Evolutionary conservation across 192 early-diverging fungal species (phyloP).

Genomic region (Diversispora epigaea): DNA sequence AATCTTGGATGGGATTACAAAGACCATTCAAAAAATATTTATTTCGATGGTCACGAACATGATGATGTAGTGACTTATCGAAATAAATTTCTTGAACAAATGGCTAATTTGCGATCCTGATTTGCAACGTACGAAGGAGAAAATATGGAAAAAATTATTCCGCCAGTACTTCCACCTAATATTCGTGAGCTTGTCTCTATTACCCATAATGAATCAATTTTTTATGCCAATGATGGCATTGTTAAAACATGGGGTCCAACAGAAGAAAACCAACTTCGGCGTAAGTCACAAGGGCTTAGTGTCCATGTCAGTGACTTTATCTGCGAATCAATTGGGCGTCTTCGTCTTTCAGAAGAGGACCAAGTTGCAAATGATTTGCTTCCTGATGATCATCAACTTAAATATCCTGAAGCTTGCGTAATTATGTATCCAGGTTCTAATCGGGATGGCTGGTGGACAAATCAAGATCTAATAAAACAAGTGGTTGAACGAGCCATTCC

Average conservation of each 20-base stretch:
- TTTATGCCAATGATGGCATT: slow-evolving; percentile 7
- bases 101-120: too few species aligned
- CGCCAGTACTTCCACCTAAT: too few species aligned
- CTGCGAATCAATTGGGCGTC: neutral
- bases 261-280: neutral
- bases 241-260: neutral
- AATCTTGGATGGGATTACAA: neutral
- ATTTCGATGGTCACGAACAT: neutral
- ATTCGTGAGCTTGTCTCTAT: neutral
- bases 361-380: neutral
- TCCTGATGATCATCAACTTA: slow-evolving; percentile 1
- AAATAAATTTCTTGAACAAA: neutral
- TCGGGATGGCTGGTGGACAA: too few species aligned
- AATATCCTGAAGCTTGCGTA: slow-evolving; percentile 1
- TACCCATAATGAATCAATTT: neutral
- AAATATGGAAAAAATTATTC: too few species aligned
- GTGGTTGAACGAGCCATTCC: too few species aligned
- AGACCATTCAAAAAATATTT: neutral
- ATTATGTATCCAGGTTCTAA: slow-evolving; percentile 8
- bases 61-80: too few species aligned
- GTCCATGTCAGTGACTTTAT: neutral
- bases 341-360: neutral
- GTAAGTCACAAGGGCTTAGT: slow-evolving; percentile 2
- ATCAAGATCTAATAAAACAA: too few species aligned
- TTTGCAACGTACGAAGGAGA: too few species aligned